Evolutionary conservation across 139 green algal genomes (phyloP), one percentile per base, ranked within the genome.

Genomic region (Chlamydomonas incerta): DNA sequence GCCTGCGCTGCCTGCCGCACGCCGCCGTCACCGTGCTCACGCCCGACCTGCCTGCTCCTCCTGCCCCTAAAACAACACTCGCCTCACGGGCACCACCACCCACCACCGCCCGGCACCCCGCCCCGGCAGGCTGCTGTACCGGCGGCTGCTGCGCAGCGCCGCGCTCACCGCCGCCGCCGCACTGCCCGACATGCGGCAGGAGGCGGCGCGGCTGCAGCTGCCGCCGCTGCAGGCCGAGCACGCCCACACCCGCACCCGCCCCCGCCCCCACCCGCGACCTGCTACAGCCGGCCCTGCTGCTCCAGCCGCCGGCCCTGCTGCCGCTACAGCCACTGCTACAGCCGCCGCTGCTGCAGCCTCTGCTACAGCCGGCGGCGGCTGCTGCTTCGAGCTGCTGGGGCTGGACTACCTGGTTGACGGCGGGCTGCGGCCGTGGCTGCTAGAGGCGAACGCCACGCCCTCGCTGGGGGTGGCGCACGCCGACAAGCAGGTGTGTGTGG

Each of bases 351-450:
- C 60, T 21, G 60, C 60, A 5, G 1, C 60, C 60, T n/a, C 60
- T 13, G 41, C 60, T 66, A 66, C 60, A 50, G 41, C 60, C 60
- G 35, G 28, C 23, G 17, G 71, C 13, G 81, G 52, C n/a, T 55
- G 33, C 31, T 72, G 33, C 31, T 89, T 83, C 55, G 75, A 94
- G 86, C 67, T 94, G 82, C 83, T 93, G n/a, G 91, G 91, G 13
- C 72, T 94, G 41, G 91, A 94, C 77, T 94, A 90, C 67, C 86
- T 94, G 20, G 70, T 94, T 2, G 91, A 94, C 69, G 23, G 20
- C 0, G 5, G 62, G 21, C 60, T 87, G 29, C 46, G 77, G 62
- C 77, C 77, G 29, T 83, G 77, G 77, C 77, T 83, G 28, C 77
- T 83, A 3, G 91, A 94, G 82, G 86, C 91, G 14, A 94, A 94